Percentiles rank a stretch among this genome's conserved stretches.
Evolutionary conservation across 2,329 filamentous ascomycete species (phyloP).

Genomic region (Westerdykella sp.): DNA sequence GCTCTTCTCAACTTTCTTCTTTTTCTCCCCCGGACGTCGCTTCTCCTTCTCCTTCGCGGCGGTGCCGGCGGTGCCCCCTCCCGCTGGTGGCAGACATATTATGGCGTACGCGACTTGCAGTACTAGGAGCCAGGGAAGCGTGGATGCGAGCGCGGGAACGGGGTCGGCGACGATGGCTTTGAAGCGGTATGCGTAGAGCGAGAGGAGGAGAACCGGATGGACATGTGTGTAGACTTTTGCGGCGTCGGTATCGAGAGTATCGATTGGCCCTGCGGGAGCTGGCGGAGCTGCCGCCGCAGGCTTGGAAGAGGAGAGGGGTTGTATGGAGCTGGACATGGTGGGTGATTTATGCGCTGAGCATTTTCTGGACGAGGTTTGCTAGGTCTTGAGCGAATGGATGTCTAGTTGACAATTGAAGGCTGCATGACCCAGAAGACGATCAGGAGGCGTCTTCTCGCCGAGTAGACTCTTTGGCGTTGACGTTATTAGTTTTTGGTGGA

Average conservation of each 20-base stretch:
- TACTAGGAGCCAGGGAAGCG: constrained; percentile 56
- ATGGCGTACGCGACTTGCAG: constrained; percentile 58
- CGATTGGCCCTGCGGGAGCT: constrained; percentile 37
- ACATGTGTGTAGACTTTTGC: constrained; percentile 56
- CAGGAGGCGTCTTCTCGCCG: too few species aligned
- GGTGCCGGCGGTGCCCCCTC: constrained; percentile 26
- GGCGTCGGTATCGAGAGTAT: constrained; percentile 43
- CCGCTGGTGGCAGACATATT: constrained; percentile 53
- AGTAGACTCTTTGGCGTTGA: too few species aligned
- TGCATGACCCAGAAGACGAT: too few species aligned
- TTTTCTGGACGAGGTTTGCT: neutral
- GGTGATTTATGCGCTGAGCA: neutral
- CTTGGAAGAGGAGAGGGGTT: constrained; percentile 2
- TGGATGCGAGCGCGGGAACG: constrained; percentile 54
- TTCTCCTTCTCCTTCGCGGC: constrained; percentile 35
- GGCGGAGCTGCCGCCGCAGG: constrained; percentile 9
- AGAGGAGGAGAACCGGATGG: constrained; percentile 63
- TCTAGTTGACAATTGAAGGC: too few species aligned
- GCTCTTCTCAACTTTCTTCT: constrained; percentile 14
- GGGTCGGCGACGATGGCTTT: constrained; percentile 63
- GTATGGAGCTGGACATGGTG: neutral
- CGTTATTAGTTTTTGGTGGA: too few species aligned
- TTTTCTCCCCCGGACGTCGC: constrained; percentile 44
- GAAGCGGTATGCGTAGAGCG: constrained; percentile 60
- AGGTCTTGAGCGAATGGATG: too few species aligned